These are phyloP conservation scores for Pseudocercospora musae DNA, from an alignment of 2,329 filamentous ascomycete species.

Conservation along the genomic window DNA sequence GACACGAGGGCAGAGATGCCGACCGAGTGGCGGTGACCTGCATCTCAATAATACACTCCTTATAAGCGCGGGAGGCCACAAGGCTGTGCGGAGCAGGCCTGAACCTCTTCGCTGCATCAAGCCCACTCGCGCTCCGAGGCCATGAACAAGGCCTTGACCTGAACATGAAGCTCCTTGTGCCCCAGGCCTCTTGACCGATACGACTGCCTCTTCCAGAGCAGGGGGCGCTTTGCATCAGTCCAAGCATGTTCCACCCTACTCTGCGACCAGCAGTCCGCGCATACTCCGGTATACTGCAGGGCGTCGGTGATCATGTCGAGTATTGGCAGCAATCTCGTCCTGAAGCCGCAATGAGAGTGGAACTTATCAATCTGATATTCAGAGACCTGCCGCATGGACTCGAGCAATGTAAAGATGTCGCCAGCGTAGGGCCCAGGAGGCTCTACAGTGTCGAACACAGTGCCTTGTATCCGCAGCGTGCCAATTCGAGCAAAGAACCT, in stretches of 20 bases:
- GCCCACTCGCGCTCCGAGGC: constrained; percentile 35
- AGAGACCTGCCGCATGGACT: constrained; percentile 62
- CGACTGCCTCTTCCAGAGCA: constrained; percentile 40
- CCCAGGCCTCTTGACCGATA: constrained; percentile 22
- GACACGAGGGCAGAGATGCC: background rate
- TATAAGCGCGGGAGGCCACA: background rate
- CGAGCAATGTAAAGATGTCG: constrained; percentile 61
- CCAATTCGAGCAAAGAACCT: constrained; percentile 64
- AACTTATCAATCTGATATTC: constrained; percentile 71
- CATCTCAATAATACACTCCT: background rate
- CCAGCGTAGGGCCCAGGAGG: constrained; percentile 53
- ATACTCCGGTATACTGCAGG: constrained; percentile 44
- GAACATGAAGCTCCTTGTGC: constrained; percentile 29
- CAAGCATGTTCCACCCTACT: constrained; percentile 43
- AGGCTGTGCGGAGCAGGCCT: background rate
- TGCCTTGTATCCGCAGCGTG: constrained; percentile 55
- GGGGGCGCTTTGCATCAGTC: constrained; percentile 44
- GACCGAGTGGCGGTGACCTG: background rate
- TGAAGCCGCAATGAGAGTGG: constrained; percentile 69
- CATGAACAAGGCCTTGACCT: constrained; percentile 32
- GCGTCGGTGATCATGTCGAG: constrained; percentile 59
- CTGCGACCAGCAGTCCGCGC: constrained; percentile 44
- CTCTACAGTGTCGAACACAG: constrained; percentile 39
- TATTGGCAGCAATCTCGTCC: constrained; percentile 62
- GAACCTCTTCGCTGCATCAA: background rate